Percentiles rank a stretch among this genome's conserved stretches.
These are phyloP conservation scores for Leccinum rimulosum DNA, from an alignment of 768 basidiomycete species.

Conservation along the genomic window DNA sequence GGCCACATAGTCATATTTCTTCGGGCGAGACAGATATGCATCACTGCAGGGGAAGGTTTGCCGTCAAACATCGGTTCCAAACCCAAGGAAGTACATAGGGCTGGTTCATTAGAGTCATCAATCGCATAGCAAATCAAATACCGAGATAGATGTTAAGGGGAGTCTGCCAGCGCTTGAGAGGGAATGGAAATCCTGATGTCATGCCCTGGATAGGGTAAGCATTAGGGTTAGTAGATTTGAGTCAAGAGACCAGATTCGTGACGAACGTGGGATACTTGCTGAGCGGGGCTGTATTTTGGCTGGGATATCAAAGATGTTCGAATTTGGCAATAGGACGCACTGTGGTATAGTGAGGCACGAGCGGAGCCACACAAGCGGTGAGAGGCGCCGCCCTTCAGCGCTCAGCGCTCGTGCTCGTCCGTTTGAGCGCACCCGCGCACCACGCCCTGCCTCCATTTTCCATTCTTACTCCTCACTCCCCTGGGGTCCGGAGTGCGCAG, in stretches of 20 bases:
- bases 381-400: background rate
- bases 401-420: too few species aligned
- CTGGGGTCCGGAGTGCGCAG: background rate
- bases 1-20: constrained; percentile 4
- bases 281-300: background rate
- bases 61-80: background rate
- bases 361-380: background rate
- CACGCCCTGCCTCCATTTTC: background rate
- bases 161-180: constrained; percentile 13
- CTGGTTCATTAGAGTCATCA: background rate
- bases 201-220: background rate
- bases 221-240: background rate
- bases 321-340: too few species aligned
- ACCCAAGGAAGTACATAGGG: constrained; percentile 1
- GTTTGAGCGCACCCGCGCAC: too few species aligned
- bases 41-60: background rate
- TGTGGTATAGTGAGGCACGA: too few species aligned
- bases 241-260: background rate
- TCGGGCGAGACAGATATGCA: too few species aligned
- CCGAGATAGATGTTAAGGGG: constrained; percentile 9
- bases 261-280: constrained; percentile 9
- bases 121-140: background rate
- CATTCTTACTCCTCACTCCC: background rate
- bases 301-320: background rate
- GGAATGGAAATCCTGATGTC: constrained; percentile 7